These are phyloP conservation scores for Phylloboletellus chloephorus DNA, from an alignment of 1,284 basidiomycete species.

Conservation along the genomic window DNA sequence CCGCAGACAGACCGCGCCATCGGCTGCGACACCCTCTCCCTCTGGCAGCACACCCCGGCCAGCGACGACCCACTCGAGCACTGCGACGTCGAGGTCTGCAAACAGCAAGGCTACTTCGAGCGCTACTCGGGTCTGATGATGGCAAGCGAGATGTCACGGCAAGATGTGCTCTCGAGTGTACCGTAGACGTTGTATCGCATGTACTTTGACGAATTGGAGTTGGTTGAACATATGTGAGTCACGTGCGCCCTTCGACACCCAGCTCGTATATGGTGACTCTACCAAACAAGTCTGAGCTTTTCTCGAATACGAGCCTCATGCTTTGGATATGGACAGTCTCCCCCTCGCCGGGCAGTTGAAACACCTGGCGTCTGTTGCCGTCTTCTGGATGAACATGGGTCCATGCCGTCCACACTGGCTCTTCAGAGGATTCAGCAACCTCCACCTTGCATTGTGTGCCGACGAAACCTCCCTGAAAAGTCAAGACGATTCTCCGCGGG, in stretches of 20 bases:
- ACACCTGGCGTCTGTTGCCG: slow-evolving; percentile 64
- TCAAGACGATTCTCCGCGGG: slow-evolving; percentile 54
- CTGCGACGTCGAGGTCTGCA: neutral
- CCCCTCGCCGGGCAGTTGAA: slow-evolving; percentile 39
- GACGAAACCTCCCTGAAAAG: slow-evolving; percentile 81
- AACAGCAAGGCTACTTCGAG: neutral
- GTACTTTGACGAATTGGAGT: slow-evolving; percentile 22
- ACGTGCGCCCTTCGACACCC: slow-evolving; percentile 42
- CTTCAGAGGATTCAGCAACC: slow-evolving; percentile 26
- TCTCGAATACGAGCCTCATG: slow-evolving; percentile 66
- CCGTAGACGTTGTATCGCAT: slow-evolving; percentile 20
- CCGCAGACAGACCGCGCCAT: slow-evolving; percentile 15
- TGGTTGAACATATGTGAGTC: slow-evolving; percentile 23
- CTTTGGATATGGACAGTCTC: slow-evolving; percentile 40
- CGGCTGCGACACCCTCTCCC: neutral
- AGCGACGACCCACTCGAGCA: neutral
- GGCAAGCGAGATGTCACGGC: neutral
- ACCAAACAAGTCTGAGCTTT: slow-evolving; percentile 76
- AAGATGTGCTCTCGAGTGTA: slow-evolving; percentile 4
- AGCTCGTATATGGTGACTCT: slow-evolving; percentile 69
- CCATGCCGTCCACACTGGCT: slow-evolving; percentile 42
- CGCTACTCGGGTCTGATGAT: slow-evolving; percentile 1
- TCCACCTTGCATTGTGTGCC: slow-evolving; percentile 58
- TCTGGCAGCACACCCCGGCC: neutral
- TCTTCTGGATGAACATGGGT: slow-evolving; percentile 67